Evolutionary conservation across 345 rosid species (phyloP), one percentile per base, ranked within the genome.

Genomic region (Populus pruinosa): DNA sequence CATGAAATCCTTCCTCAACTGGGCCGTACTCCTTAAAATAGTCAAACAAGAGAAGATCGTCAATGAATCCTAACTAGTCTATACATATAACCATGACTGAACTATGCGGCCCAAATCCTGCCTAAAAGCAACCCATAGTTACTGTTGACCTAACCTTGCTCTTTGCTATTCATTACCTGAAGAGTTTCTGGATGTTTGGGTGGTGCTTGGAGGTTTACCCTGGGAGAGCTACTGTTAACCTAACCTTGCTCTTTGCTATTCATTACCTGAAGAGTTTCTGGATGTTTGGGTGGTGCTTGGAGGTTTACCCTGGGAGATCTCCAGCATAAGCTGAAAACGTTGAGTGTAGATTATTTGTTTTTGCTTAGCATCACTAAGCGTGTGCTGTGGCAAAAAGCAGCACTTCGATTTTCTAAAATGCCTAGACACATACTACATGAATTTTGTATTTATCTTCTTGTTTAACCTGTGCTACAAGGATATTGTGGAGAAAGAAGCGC

Each of bases 401-500:
- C 50, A 47, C 50, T 47, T 14, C 4, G 50, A 47, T 47, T 47
- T 47, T 47, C 50, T 47, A 47, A 47, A 47, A 13, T 13, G 6
- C 18, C 50, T 12, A 4, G 18, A 38, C 33, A 23, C 72, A 21
- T 21, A 8, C 29, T 20, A 20, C 65, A 20, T 25, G 29, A 36
- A 29, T 35, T 31, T 6, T 21, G 5, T n/a, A 2, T 62, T 41
- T 49, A 41, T 44, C 69, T 61, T 21, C 31, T 35, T 67, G 44
- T 38, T 67, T 44, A 20, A 38, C 59, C 47, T 43, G 72, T 59
- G 67, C 74, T 75, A 27, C 56, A 47, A 95, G 99, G 93, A 88
- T 55, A 80, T 83, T 2, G 92, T 95, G 73, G 98, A 95, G 90
- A 88, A 89, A 85, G 80, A 92, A 89, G 91, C 93, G 76, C 93